Base-by-base conservation (phyloP, 805 yeast species). In the Candida tammaniensis region DNA sequence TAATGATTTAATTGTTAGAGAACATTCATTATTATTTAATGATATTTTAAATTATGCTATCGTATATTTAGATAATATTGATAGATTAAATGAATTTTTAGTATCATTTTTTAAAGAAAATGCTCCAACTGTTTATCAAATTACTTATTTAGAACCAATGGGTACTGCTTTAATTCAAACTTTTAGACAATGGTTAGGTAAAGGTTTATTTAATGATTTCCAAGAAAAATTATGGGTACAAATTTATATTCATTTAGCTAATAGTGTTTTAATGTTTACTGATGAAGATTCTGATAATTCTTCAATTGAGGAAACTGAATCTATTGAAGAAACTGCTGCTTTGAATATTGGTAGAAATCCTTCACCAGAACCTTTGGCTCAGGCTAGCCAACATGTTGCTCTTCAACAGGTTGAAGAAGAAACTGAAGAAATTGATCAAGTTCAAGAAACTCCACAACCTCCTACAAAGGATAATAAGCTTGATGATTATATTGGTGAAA, bases 211-310 rank as follows among this genome's bases (percentile, higher is more conserved):
- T 35, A 44, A 55, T 40, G 50, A 49, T 9, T 47, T 44, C 13
- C 49, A 61, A 51, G 70, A 67, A 46, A 45, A 47, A 16, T 51
- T 57, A 39, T 67, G 71, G 71, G 58, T 65, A 17, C 57, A 62
- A 45, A 49, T 64, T 18, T 67, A 60, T 45, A 53, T 65, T n/a
- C 58, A 47, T 37, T 42, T 66, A 42, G 70, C 70, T n/a, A 63
- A 65, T 41, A 48, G 51, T 18, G 47, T 67, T 18, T 61, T 66
- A 43, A 53, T 44, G 25, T 46, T 43, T 19, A 44, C 48, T 17
- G 56, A 47, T 28, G 56, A 47, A 26, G 51, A 48, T 26, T 20
- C 41, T 24, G 42, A 42, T 30, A 27, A 13, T 14, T 32, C 47
- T 19, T 32, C 39, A 39, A 44, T 29, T 17, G 38, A 28, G 11